Percentiles rank a stretch among this genome's conserved stretches.
phyloP scores from a whole-genome alignment of 2,329 filamentous ascomycete genomes.

The Leptographium wingfieldii region DNA sequence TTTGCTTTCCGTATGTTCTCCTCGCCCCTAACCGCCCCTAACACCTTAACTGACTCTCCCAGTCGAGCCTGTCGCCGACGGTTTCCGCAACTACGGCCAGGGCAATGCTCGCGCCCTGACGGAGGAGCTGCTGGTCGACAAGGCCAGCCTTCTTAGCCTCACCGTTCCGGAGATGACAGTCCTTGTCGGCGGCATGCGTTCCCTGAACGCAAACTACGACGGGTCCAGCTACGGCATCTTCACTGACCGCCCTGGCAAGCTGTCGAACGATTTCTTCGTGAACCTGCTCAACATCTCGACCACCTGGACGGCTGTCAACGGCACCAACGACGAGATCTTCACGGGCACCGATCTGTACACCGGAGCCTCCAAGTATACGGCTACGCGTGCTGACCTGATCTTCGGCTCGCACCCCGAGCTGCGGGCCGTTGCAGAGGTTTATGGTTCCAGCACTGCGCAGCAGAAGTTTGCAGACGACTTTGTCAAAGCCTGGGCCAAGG shows the following conservation, averaged over 20 bases:
- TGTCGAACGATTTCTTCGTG: slow-evolving; percentile 74
- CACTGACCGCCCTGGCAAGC: slow-evolving; percentile 51
- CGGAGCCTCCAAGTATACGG: slow-evolving; percentile 54
- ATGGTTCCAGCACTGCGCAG: slow-evolving; percentile 44
- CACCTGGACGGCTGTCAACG: slow-evolving; percentile 43
- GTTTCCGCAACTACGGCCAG: slow-evolving; percentile 68
- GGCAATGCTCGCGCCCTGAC: slow-evolving; percentile 45
- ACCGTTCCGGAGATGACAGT: slow-evolving; percentile 59
- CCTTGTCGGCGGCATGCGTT: slow-evolving; percentile 59
- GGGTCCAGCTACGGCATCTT: slow-evolving; percentile 55
- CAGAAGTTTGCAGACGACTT: slow-evolving; percentile 62
- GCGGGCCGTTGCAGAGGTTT: slow-evolving; percentile 57
- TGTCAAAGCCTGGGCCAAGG: slow-evolving; percentile 58
- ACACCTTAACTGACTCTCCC: not conserved
- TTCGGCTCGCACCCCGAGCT: slow-evolving; percentile 63
- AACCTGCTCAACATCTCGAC: slow-evolving; percentile 60
- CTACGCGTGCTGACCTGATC: slow-evolving; percentile 54
- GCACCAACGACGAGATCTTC: slow-evolving; percentile 44
- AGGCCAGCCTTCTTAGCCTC: slow-evolving; percentile 56
- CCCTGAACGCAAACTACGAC: slow-evolving; percentile 58
- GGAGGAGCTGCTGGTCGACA: slow-evolving; percentile 61
- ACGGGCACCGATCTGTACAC: slow-evolving; percentile 53
- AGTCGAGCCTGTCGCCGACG: slow-evolving; percentile 55
- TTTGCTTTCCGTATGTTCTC: slow-evolving; percentile 23
- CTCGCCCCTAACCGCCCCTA: no score